Conservation (phyloP, 495 filamentous ascomycete species). For the Annulohypoxylon stygium region DNA sequence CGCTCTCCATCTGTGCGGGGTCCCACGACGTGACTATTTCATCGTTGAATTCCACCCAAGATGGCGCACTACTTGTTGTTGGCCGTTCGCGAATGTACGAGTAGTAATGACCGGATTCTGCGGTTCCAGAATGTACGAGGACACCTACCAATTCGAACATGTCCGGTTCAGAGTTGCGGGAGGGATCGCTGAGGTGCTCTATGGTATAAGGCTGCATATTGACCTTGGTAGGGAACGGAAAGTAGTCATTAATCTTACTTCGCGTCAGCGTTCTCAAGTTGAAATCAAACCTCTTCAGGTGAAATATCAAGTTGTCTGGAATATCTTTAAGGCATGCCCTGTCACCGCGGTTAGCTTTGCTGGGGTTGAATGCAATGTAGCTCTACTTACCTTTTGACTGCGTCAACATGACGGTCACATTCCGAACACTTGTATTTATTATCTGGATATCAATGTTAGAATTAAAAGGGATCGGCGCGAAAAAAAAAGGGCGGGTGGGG, state of each 20-base stretch:
- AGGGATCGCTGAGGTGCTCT: slow-evolving; percentile 79
- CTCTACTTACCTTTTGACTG: slow-evolving; percentile 79
- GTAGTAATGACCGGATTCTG: slow-evolving; percentile 97
- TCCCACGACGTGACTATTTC: slow-evolving; percentile 82
- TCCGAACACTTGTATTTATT: slow-evolving; percentile 98
- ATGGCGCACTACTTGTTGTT: slow-evolving; percentile 58
- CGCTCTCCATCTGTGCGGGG: slow-evolving; percentile 73
- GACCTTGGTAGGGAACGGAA: slow-evolving; percentile 85
- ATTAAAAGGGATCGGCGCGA: slow-evolving; percentile 30
- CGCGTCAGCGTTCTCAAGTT: slow-evolving; percentile 85
- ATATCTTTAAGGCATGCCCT: slow-evolving; percentile 93
- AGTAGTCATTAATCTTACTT: slow-evolving; percentile 96
- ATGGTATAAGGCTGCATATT: slow-evolving; percentile 94
- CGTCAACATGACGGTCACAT: slow-evolving; percentile 91
- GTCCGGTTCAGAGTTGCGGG: slow-evolving; percentile 68
- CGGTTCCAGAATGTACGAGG: slow-evolving; percentile 91
- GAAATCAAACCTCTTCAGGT: slow-evolving; percentile 96
- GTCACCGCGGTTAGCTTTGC: slow-evolving; percentile 38
- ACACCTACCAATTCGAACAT: slow-evolving; percentile 93
- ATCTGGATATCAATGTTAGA: slow-evolving; percentile 62
- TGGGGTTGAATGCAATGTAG: neutral
- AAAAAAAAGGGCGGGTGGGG: slow-evolving; percentile 7
- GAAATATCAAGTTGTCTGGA: slow-evolving; percentile 94
- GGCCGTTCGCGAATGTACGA: slow-evolving; percentile 91
- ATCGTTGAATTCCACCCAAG: slow-evolving; percentile 97